Percentiles rank a stretch among this genome's conserved stretches.
These are phyloP conservation scores for Lobosporangium transversale DNA, from an alignment of 192 early-diverging fungal genomes.

Conservation along the genomic window DNA sequence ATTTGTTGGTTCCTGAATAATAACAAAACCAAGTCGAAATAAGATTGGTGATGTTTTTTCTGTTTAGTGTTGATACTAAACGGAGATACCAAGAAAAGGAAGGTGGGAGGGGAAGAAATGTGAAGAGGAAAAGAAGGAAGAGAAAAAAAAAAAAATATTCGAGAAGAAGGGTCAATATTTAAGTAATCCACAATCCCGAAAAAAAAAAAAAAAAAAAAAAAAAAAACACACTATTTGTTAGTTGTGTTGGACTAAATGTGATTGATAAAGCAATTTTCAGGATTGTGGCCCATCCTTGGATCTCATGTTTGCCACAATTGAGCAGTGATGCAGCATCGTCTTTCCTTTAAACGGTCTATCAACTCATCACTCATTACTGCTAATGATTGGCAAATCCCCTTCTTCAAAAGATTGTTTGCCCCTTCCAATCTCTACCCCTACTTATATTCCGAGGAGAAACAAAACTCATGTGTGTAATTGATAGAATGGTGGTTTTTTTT, in stretches of 20 bases:
- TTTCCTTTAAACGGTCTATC: too few relatives aligned
- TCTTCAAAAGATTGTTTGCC: neutral
- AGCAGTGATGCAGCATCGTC: too few relatives aligned
- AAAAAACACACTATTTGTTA: neutral
- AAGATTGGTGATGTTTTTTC: too few relatives aligned
- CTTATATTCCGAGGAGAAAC: neutral
- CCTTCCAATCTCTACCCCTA: neutral
- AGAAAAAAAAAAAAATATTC: neutral
- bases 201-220: too few relatives aligned
- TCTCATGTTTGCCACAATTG: too few relatives aligned
- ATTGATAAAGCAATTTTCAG: constrained; percentile 19
- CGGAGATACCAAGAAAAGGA: neutral
- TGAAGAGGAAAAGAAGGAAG: constrained; percentile 3
- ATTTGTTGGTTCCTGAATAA: constrained; percentile 28
- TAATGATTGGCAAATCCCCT: too few relatives aligned
- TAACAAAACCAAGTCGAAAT: neutral
- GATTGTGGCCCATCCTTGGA: neutral
- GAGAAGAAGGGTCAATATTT: neutral
- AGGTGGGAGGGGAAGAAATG: constrained; percentile 5
- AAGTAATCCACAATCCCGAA: neutral
- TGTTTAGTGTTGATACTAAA: neutral
- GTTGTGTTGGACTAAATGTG: constrained; percentile 12
- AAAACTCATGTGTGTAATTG: neutral
- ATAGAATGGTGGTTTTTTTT: neutral
- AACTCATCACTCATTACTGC: too few relatives aligned